Evolutionary conservation across 305 asterid species (phyloP), one percentile per base, ranked within the genome.

Genomic region (Stenogyne calaminthoides): DNA sequence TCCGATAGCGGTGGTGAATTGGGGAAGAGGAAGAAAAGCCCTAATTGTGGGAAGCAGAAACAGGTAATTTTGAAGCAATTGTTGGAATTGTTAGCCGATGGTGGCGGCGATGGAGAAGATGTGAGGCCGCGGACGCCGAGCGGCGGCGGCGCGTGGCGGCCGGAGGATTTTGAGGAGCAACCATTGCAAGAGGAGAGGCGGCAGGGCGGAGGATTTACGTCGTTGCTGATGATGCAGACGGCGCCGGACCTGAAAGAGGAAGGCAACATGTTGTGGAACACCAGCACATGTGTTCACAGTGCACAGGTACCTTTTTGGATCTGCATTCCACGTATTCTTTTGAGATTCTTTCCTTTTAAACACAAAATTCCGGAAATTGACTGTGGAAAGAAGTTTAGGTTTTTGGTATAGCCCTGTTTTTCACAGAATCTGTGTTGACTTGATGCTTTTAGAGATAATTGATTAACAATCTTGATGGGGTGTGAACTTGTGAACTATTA

Each of bases 61-160:
- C 86, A 80, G 80, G 85, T 83, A 68, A 88, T 94, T 69, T n/a
- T 92, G 81, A 88, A 87, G 83, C 99, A 95, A 82, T 69, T 95
- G 62, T 11, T 85, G 85, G 91, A 82, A 69, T 61, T 92, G 78
- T 55, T 85, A 59, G 83, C 76, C 7, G 91, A 80, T n/a, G 80
- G 73, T 3, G 86, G 78, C 9, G 83, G 73, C 14, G 75, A 49
- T 25, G 88, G 80, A 18, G 85, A 77, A 37, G 89, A 86, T 57
- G 90, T 83, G 71, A 82, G 85, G 0, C 90, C 89, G 7, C 76
- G 70, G 69, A 80, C 86, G 3, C 94, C 90, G 42, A 82, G 86
- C 71, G 73, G 77, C 46, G 81, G 82, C 19, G 34, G 82, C 20
- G 78, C 58, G 62, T 72, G 86, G 85, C 79, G 78, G 81, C 88